Evolutionary conservation across 352 stramenopile species (phyloP).

Genomic region (Phytophthora crassamura): DNA sequence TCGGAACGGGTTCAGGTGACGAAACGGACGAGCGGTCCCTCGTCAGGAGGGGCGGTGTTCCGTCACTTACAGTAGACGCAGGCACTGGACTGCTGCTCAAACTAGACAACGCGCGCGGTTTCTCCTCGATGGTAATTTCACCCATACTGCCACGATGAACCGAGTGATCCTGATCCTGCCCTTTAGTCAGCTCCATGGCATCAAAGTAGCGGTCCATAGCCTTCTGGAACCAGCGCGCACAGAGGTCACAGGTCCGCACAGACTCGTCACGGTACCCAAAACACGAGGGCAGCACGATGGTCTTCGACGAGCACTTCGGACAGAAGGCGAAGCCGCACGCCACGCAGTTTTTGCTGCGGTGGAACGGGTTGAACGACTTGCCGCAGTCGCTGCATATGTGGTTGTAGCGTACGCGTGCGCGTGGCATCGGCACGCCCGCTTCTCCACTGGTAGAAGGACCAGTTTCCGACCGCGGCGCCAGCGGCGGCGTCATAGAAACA

Average conservation of each 20-base stretch:
- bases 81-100: slow-evolving; percentile 18
- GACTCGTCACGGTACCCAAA: slow-evolving; percentile 65
- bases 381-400: slow-evolving; percentile 57
- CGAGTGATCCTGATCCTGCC: slow-evolving; percentile 16
- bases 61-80: slow-evolving; percentile 21
- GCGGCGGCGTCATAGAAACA: slow-evolving; percentile 7
- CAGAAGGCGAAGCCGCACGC: slow-evolving; percentile 71
- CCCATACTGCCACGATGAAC: slow-evolving; percentile 16
- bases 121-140: slow-evolving; percentile 34
- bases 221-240: slow-evolving; percentile 69
- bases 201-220: slow-evolving; percentile 76
- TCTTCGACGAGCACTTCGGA: slow-evolving; percentile 65
- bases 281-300: slow-evolving; percentile 57
- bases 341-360: slow-evolving; percentile 66
- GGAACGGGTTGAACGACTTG: slow-evolving; percentile 77
- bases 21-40: slow-evolving; percentile 30
- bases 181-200: slow-evolving; percentile 50
- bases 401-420: slow-evolving; percentile 40
- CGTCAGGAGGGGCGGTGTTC: slow-evolving; percentile 9
- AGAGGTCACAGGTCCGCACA: slow-evolving; percentile 67
- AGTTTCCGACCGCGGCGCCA: slow-evolving; percentile 14
- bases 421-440: slow-evolving; percentile 49
- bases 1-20: slow-evolving; percentile 25
- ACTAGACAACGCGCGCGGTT: slow-evolving; percentile 11
- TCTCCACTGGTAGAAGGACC: slow-evolving; percentile 5